These are phyloP conservation scores for Podila clonocystis DNA, from an alignment of 192 early-diverging fungal genomes.

Conservation along the genomic window DNA sequence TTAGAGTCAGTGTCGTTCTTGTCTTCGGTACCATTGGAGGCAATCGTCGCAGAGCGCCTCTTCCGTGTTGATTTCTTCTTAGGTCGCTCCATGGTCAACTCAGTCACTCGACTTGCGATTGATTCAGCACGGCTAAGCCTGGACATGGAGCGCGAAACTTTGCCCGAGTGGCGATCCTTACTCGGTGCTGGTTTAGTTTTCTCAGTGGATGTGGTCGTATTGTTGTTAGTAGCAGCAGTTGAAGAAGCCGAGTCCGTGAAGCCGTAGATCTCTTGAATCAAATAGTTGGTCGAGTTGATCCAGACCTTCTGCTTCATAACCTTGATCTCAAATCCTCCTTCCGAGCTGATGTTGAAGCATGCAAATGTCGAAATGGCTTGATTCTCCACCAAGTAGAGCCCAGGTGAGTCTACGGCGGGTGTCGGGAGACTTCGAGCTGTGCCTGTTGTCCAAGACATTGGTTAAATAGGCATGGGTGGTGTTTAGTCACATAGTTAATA, in stretches of 20 bases:
- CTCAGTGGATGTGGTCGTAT: no score
- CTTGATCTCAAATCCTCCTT: constrained; percentile 48
- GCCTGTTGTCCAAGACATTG: not conserved
- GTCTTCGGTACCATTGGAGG: not conserved
- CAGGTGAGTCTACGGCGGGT: constrained; percentile 25
- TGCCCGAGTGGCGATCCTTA: not conserved
- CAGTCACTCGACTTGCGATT: constrained; percentile 35
- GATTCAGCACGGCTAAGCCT: constrained; percentile 47
- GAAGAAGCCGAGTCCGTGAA: constrained; percentile 50
- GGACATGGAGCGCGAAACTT: constrained; percentile 9
- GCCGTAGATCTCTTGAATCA: constrained; percentile 70
- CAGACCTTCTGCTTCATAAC: constrained; percentile 56
- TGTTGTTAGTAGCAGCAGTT: not conserved
- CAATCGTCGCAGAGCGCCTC: not conserved
- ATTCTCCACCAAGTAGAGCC: constrained; percentile 37
- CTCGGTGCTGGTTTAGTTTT: not conserved
- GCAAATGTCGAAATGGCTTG: constrained; percentile 51
- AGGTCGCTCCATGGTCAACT: constrained; percentile 25
- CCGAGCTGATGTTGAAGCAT: constrained; percentile 49
- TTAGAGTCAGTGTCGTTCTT: no score
- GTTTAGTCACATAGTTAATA: not conserved
- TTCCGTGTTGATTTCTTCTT: constrained; percentile 3
- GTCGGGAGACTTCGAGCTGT: constrained; percentile 30
- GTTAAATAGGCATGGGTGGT: not conserved
- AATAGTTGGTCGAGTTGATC: constrained; percentile 45